Percentiles rank a stretch among this genome's conserved stretches.
Conservation (phyloP, 2,329 filamentous ascomycete species). For the Alternaria sp. region DNA sequence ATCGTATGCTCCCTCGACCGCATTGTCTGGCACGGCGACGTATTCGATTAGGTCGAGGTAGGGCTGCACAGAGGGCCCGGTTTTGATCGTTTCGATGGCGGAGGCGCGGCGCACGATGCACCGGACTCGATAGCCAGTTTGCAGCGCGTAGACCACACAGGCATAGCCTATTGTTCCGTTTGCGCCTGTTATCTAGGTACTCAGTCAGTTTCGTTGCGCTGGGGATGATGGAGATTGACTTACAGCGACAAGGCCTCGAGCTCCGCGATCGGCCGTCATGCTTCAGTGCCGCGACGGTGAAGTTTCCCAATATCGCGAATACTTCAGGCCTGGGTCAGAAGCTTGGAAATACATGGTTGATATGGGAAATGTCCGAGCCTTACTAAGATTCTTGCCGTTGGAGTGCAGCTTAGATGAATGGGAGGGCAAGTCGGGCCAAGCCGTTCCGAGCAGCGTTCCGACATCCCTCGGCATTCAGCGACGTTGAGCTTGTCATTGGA, state of each 20-base stretch:
- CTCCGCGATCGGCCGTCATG: conserved; percentile 12
- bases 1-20: conserved; percentile 34
- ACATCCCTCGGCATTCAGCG: background rate
- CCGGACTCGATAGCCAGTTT: conserved; percentile 38
- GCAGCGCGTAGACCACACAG: conserved; percentile 34
- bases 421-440: background rate
- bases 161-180: conserved; percentile 46
- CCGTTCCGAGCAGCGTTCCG: conserved; percentile 11
- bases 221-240: background rate
- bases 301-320: background rate
- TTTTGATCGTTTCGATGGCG: conserved; percentile 32
- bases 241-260: conserved; percentile 37
- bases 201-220: background rate
- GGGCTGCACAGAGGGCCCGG: conserved; percentile 35
- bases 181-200: conserved; percentile 41
- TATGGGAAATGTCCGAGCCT: background rate
- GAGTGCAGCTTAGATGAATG: conserved; percentile 2
- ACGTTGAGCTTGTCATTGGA: conserved; percentile 11
- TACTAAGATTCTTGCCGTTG: conserved; percentile 6
- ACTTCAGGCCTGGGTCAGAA: background rate
- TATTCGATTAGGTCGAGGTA: conserved; percentile 30
- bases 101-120: conserved; percentile 40
- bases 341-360: background rate
- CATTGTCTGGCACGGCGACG: conserved; percentile 39
- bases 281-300: background rate